Evolutionary conservation across 495 filamentous ascomycete species (phyloP), one percentile per base, ranked within the genome.

Genomic region (Bryoglossum gracile): DNA sequence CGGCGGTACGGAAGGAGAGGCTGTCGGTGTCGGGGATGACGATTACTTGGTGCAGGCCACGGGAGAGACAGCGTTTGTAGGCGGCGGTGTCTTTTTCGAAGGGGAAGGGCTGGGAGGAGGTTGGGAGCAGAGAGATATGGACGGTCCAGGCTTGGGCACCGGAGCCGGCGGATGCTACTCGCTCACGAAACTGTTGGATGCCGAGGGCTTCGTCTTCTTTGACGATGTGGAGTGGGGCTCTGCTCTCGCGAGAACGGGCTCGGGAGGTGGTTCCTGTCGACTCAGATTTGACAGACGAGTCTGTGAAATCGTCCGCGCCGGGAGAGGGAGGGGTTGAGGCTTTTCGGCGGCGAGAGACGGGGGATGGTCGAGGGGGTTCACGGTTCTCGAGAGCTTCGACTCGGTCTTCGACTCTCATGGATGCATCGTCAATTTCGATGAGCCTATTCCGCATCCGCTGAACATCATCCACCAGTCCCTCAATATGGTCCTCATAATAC

Each of bases 31-130:
- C 73, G 28, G 65, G 62, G 16, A 78, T 62, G 18, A 67, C 72
- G 19, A 76, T 65, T 58, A 75, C 65, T 48, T 66, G 74, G 60
- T 77, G 75, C 39, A 75, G 68, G 14, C 74, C 75, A 16, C 75
- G 71, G 24, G 75, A 77, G 13, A 78, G 62, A 46, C 75, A 78
- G 19, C 75, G 66, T 56, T 77, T 75, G 60, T 78, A 78, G 4
- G 73, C 74, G 39, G 67, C 71, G 28, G 75, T 78, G 50, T 76
- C 73, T 60, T 75, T 72, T 64, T 78, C 75, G 60, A 78, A 78
- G 6, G 75, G 75, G 56, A 78, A 75, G 26, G 74, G 70, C 49
- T 73, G 69, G 36, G 57, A 62, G 13, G 64, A 67, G 47, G 68
- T 70, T 9, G 75, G 75, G 1, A 78, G 66, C 21, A 78, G 68